Conservation (phyloP, 768 basidiomycete genomes). For the Tricholoma flavovirens region DNA sequence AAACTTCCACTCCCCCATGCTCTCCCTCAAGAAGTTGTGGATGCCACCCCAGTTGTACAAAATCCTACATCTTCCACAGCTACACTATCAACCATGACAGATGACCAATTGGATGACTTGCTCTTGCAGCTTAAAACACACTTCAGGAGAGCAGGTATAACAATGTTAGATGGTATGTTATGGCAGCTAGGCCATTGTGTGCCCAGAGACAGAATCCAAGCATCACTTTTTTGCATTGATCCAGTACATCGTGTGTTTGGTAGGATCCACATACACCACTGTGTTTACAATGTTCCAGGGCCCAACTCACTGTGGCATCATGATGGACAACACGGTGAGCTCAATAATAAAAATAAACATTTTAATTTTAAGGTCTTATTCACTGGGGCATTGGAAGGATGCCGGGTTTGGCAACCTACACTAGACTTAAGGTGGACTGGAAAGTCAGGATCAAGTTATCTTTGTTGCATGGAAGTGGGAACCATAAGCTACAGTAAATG, state of each 20-base stretch:
- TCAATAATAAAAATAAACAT: not conserved
- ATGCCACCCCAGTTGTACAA: not conserved
- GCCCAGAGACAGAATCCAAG: constrained; percentile 7
- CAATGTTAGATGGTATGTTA: constrained; percentile 14
- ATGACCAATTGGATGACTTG: not conserved
- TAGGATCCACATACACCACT: constrained; percentile 13
- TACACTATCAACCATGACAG: not conserved
- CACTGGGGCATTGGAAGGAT: no score
- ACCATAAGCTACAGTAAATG: no score
- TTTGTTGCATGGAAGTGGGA: no score
- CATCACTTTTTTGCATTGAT: constrained; percentile 14
- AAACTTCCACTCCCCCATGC: not conserved
- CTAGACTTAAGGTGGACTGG: no score
- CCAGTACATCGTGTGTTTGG: constrained; percentile 14
- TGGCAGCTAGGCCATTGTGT: constrained; percentile 9
- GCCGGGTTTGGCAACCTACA: no score
- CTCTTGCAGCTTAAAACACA: not conserved
- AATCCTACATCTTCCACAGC: not conserved
- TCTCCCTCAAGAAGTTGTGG: not conserved
- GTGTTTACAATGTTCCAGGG: constrained; percentile 21
- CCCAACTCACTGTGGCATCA: constrained; percentile 31
- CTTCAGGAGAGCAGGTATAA: not conserved
- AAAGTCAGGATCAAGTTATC: no score
- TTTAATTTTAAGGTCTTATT: constrained; percentile 21
- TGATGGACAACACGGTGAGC: constrained; percentile 32